A percentile compares a stretch with the other conserved stretches of the same genome.
These are phyloP conservation scores for Cruciata laevipes DNA, from an alignment of 257 asterid genomes.

Conservation along the genomic window DNA sequence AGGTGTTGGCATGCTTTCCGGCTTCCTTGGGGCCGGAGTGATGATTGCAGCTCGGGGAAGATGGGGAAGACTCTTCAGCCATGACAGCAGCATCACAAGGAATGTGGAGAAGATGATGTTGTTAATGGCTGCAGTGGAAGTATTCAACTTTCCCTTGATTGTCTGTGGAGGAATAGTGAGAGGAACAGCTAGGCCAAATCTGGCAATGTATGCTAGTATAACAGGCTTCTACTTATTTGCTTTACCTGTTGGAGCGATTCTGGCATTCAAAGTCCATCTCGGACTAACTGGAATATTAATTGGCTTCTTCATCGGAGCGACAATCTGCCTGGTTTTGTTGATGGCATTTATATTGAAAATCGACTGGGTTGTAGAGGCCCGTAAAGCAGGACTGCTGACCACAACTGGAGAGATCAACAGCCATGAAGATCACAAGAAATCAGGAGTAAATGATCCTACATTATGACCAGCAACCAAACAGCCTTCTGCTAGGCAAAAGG, in stretches of 20 bases:
- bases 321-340: constrained; percentile 48
- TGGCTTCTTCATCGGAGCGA: constrained; percentile 62
- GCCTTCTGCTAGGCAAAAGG: neutral
- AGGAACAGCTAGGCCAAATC: constrained; percentile 79
- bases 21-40: constrained; percentile 38
- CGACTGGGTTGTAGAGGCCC: constrained; percentile 65
- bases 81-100: constrained; percentile 33
- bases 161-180: constrained; percentile 87
- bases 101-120: constrained; percentile 47
- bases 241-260: constrained; percentile 51
- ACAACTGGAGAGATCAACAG: constrained; percentile 6
- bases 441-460: neutral
- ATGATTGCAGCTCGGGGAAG: constrained; percentile 47
- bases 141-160: constrained; percentile 65
- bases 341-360: constrained; percentile 49
- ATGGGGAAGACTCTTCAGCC: constrained; percentile 69
- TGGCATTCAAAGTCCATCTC: constrained; percentile 47
- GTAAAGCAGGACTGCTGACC: constrained; percentile 37
- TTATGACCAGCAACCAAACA: constrained; percentile 6
- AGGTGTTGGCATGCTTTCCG: constrained; percentile 21
- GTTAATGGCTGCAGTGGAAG: constrained; percentile 57
- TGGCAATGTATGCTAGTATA: constrained; percentile 65
- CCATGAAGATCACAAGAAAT: constrained; percentile 17
- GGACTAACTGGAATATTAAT: constrained; percentile 68
- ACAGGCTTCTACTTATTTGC: constrained; percentile 68